phyloP scores from a whole-genome alignment of 495 filamentous ascomycete genomes.

The Sphaerosporella brunnea region DNA sequence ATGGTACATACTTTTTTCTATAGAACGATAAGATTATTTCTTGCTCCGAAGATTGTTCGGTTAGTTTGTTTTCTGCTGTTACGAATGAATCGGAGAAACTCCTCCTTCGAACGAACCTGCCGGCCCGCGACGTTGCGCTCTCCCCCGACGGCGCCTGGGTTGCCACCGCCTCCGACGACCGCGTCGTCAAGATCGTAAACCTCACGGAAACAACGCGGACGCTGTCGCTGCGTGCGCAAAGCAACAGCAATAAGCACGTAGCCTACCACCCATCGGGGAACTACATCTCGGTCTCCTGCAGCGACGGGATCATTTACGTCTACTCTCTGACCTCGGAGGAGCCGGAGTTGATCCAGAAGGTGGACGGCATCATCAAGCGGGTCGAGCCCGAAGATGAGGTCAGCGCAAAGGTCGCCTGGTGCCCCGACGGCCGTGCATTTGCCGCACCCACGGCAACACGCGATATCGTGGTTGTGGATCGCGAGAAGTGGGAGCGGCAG shows the following conservation, averaged over 20 bases:
- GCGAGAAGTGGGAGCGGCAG: constrained; percentile 72
- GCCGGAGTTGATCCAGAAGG: constrained; percentile 58
- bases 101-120: constrained; percentile 62
- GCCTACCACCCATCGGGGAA: constrained; percentile 70
- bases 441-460: constrained; percentile 64
- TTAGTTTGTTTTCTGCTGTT: constrained; percentile 65
- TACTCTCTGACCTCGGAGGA: constrained; percentile 70
- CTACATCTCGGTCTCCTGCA: constrained; percentile 63
- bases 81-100: constrained; percentile 62
- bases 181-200: constrained; percentile 74
- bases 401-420: constrained; percentile 66
- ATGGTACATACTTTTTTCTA: background rate
- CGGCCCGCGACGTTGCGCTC: constrained; percentile 68
- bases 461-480: constrained; percentile 72
- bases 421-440: constrained; percentile 87
- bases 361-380: constrained; percentile 64
- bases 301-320: constrained; percentile 71
- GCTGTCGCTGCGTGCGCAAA: constrained; percentile 60
- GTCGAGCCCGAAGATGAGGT: constrained; percentile 60
- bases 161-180: constrained; percentile 91
- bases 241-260: constrained; percentile 72
- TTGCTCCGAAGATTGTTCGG: constrained; percentile 83
- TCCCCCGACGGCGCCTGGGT: constrained; percentile 73
- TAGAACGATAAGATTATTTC: constrained; percentile 69
- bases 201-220: constrained; percentile 56